Evolutionary conservation across 371 early-diverging fungal species (phyloP).

Genomic region (Mucor indicus): DNA sequence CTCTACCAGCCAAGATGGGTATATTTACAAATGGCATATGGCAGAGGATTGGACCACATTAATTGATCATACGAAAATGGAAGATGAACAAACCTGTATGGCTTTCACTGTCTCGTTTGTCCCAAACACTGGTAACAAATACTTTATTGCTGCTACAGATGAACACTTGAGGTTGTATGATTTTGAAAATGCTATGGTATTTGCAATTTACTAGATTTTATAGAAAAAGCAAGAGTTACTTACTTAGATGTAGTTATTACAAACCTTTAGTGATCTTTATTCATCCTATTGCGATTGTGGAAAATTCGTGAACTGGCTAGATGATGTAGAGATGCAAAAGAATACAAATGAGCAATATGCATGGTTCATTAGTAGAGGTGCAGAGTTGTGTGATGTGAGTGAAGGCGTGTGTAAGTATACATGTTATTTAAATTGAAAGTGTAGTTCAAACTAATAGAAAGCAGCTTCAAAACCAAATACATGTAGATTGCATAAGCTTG

Average conservation of each 20-base stretch:
- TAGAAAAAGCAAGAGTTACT: neutral
- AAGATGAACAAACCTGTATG: conserved; percentile 88
- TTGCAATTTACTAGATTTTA: neutral
- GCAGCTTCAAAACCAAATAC: conserved; percentile 80
- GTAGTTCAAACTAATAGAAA: no score
- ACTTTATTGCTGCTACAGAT: conserved; percentile 86
- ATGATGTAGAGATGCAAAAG: conserved; percentile 28
- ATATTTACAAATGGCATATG: conserved; percentile 85
- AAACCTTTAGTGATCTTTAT: conserved; percentile 78
- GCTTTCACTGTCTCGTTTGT: conserved; percentile 89
- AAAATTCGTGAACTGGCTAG: conserved; percentile 72
- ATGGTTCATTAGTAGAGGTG: conserved; percentile 83
- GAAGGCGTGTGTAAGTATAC: conserved; percentile 68
- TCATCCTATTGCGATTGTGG: conserved; percentile 91
- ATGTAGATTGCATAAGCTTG: conserved; percentile 75
- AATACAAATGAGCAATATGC: conserved; percentile 46
- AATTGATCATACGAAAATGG: conserved; percentile 57
- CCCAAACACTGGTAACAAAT: conserved; percentile 87
- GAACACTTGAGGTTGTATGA: conserved; percentile 83
- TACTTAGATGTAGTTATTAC: conserved; percentile 49
- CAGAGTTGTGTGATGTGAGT: conserved; percentile 84
- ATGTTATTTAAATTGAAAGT: neutral
- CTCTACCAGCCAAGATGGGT: conserved; percentile 90
- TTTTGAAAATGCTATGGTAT: conserved; percentile 66
- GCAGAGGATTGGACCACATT: conserved; percentile 68